Evolutionary conservation across 768 basidiomycete species (phyloP).

Genomic region (Boletus subparvulus): DNA sequence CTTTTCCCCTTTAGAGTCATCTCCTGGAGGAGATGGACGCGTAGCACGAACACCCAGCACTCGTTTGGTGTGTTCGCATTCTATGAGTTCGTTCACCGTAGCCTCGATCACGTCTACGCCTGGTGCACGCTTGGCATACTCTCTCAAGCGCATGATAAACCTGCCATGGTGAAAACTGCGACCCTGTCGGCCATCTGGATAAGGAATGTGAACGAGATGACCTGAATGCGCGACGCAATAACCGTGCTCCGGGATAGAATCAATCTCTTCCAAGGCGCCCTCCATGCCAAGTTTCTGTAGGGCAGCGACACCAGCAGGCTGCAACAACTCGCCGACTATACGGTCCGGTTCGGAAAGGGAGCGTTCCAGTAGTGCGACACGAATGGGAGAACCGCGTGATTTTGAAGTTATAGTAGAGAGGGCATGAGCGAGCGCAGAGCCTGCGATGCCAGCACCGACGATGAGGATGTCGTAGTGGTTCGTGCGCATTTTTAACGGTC

Average conservation of each 20-base stretch:
- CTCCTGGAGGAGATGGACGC: slow-evolving; percentile 34
- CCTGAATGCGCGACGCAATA: slow-evolving; percentile 74
- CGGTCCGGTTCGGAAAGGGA: slow-evolving; percentile 92
- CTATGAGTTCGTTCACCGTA: slow-evolving; percentile 74
- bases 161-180: slow-evolving; percentile 92
- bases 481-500: slow-evolving; percentile 6
- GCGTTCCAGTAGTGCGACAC: slow-evolving; percentile 85
- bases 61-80: slow-evolving; percentile 47
- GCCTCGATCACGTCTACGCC: slow-evolving; percentile 85
- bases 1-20: slow-evolving; percentile 39
- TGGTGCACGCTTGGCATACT: slow-evolving; percentile 54
- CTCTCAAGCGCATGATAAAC: slow-evolving; percentile 79
- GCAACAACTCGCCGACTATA: slow-evolving; percentile 95
- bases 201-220: slow-evolving; percentile 82
- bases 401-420: slow-evolving; percentile 57
- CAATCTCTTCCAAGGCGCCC: slow-evolving; percentile 79
- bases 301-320: slow-evolving; percentile 85
- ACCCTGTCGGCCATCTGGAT: slow-evolving; percentile 71
- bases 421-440: slow-evolving; percentile 82
- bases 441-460: slow-evolving; percentile 91
- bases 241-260: slow-evolving; percentile 77
- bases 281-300: slow-evolving; percentile 77
- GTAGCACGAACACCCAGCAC: slow-evolving; percentile 70
- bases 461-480: slow-evolving; percentile 74
- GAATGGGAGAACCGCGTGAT: slow-evolving; percentile 53